A percentile compares a stretch with the other conserved stretches of the same genome.
phyloP scores from a whole-genome alignment of 108 stramenopile genomes.

The Skeletonema costatum region DNA sequence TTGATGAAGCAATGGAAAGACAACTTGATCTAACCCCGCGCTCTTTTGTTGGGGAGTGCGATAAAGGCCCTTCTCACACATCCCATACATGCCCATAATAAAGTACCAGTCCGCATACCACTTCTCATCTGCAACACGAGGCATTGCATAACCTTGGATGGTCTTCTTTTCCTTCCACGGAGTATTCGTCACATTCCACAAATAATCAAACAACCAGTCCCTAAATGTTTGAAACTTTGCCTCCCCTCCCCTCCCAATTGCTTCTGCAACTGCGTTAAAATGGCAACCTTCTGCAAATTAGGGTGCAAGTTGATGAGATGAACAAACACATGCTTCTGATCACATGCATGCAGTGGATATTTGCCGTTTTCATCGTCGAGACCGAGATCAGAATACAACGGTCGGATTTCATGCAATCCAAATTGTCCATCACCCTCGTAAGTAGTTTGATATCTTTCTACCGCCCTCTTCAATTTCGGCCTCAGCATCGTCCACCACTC shows the following conservation, averaged over 20 bases:
- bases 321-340: background rate
- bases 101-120: constrained; percentile 2
- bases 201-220: background rate
- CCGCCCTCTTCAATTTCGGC: background rate
- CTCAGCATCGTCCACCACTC: background rate
- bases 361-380: background rate
- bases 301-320: background rate
- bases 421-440: background rate
- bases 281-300: background rate
- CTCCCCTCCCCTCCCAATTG: background rate
- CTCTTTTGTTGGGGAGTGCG: background rate
- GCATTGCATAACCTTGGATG: background rate
- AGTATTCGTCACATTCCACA: constrained; percentile 4
- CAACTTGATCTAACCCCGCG: background rate
- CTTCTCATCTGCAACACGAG: background rate
- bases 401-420: background rate
- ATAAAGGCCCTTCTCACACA: constrained; percentile 2
- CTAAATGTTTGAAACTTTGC: background rate
- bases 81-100: background rate
- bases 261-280: background rate
- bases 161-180: constrained; percentile 11
- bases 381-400: background rate
- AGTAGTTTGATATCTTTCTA: background rate
- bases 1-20: background rate
- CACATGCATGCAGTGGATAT: background rate